Evolutionary conservation across 805 yeast genomes (phyloP).

Genomic region (Sugiyamaella chiloensis): DNA sequence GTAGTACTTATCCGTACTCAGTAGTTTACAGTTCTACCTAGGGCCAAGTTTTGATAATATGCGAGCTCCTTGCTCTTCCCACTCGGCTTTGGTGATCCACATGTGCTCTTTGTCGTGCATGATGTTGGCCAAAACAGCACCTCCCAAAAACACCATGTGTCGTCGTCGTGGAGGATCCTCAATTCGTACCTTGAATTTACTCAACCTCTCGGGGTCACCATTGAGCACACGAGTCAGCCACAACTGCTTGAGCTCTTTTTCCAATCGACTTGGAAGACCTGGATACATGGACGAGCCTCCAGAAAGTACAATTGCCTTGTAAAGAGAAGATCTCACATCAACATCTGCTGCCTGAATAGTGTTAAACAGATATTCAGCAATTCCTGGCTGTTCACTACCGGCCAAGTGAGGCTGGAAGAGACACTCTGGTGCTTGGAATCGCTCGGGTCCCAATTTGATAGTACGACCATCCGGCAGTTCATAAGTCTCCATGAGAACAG

Average conservation of each 20-base stretch:
- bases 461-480: constrained; percentile 97
- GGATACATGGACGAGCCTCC: constrained; percentile 99
- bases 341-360: constrained; percentile 94
- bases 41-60: constrained; percentile 88
- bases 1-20: too few relatives aligned
- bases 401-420: constrained; percentile 93
- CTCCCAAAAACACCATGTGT: constrained; percentile 98
- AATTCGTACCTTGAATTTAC: constrained; percentile 88
- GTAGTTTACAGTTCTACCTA: constrained; percentile 52
- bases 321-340: constrained; percentile 84
- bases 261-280: constrained; percentile 92
- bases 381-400: constrained; percentile 95
- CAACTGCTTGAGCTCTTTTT: constrained; percentile 91
- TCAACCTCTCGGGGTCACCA: constrained; percentile 78
- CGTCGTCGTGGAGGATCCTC: constrained; percentile 99
- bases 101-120: constrained; percentile 98
- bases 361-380: constrained; percentile 88
- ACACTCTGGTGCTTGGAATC: constrained; percentile 97
- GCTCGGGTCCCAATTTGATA: constrained; percentile 89
- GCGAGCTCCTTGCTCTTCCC: constrained; percentile 95
- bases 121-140: constrained; percentile 95
- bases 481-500: constrained; percentile 84
- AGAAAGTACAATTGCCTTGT: constrained; percentile 86
- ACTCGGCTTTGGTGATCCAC: constrained; percentile 95
- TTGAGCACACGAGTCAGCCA: constrained; percentile 89